These are phyloP conservation scores for Spizellomyces punctatus DNA, from an alignment of 192 early-diverging fungal genomes.

Conservation along the genomic window DNA sequence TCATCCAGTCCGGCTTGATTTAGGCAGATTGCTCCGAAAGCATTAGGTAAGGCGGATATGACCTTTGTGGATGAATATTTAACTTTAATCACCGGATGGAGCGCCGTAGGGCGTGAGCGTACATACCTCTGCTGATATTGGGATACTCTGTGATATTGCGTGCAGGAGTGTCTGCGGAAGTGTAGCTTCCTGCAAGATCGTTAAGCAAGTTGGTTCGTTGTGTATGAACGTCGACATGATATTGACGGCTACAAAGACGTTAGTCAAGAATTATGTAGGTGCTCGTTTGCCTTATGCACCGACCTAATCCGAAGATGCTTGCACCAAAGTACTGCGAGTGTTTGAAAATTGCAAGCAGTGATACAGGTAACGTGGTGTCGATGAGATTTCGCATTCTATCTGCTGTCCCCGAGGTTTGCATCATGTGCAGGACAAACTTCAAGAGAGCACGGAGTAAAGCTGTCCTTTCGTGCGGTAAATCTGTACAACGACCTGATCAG, in stretches of 20 bases:
- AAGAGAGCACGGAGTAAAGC: slow-evolving; percentile 84
- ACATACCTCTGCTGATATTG: slow-evolving; percentile 77
- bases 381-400: slow-evolving; percentile 94
- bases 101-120: neutral
- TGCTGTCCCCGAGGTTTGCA: slow-evolving; percentile 88
- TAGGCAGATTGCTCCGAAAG: slow-evolving; percentile 94
- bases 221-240: slow-evolving; percentile 95
- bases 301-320: slow-evolving; percentile 72
- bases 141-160: slow-evolving; percentile 69
- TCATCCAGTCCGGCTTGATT: slow-evolving; percentile 86
- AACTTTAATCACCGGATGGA: slow-evolving; percentile 38
- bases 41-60: slow-evolving; percentile 79
- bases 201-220: slow-evolving; percentile 94
- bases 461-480: slow-evolving; percentile 71
- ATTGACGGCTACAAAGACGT: slow-evolving; percentile 65
- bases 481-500: neutral
- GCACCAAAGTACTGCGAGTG: slow-evolving; percentile 77
- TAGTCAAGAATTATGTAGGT: neutral
- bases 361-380: slow-evolving; percentile 79
- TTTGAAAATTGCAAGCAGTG: slow-evolving; percentile 73
- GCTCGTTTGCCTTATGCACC: slow-evolving; percentile 22
- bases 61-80: slow-evolving; percentile 36
- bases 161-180: slow-evolving; percentile 83
- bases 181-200: slow-evolving; percentile 91
- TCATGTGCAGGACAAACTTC: slow-evolving; percentile 90